phyloP scores from a whole-genome alignment of 306 rosid genomes.

The Fragaria nilgerrensis region DNA sequence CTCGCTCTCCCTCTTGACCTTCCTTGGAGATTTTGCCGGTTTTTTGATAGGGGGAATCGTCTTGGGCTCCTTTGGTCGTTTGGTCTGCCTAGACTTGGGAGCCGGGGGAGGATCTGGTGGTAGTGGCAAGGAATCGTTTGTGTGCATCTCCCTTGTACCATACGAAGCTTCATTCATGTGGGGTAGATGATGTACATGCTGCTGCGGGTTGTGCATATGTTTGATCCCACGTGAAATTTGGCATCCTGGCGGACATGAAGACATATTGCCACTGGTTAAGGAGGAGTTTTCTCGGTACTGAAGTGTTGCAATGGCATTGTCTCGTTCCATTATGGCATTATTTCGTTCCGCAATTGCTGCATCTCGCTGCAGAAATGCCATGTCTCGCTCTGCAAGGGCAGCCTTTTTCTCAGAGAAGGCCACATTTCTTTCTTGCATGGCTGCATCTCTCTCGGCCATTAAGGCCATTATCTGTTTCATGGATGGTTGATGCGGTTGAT shows the following conservation, averaged over 20 bases:
- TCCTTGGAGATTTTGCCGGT: constrained; percentile 58
- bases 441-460: constrained; percentile 95
- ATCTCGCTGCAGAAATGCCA: constrained; percentile 87
- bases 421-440: constrained; percentile 82
- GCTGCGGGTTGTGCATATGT: constrained; percentile 90
- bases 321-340: constrained; percentile 75
- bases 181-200: constrained; percentile 57
- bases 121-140: constrained; percentile 51
- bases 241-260: constrained; percentile 95
- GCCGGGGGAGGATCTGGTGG: constrained; percentile 51
- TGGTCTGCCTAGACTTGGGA: constrained; percentile 60
- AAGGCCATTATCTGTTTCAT: constrained; percentile 96
- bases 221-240: constrained; percentile 95
- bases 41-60: constrained; percentile 64
- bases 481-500: constrained; percentile 87
- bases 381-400: constrained; percentile 86
- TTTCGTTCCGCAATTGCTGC: constrained; percentile 87
- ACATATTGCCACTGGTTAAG: constrained; percentile 45
- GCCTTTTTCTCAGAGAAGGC: constrained; percentile 92
- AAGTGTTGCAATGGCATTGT: constrained; percentile 82
- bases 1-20: constrained; percentile 71
- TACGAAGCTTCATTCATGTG: constrained; percentile 70
- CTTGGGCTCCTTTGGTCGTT: constrained; percentile 70
- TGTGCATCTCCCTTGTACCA: constrained; percentile 56
- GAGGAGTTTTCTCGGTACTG: constrained; percentile 77